Base-by-base conservation (phyloP, 1,139 yeast species). In the Magnusiomyces fungicola region DNA sequence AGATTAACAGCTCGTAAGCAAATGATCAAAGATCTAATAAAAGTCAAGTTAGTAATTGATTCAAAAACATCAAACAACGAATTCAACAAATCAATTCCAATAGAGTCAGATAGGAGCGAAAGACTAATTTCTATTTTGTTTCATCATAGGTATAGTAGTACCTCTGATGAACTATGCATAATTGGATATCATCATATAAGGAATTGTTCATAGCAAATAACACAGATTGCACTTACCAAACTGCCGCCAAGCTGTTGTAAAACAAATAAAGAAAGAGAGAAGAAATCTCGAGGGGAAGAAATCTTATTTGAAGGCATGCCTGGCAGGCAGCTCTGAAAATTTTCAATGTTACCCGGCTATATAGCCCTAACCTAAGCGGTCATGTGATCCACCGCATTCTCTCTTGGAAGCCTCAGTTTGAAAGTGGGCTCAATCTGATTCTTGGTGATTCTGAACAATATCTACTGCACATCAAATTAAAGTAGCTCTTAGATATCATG, bases 151-250 rank as follows among this genome's bases (percentile, higher is more conserved):
- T 25, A 46, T 50, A 47, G 50, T 50, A 45, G 41, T 38, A 39
- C 53, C 53, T 50, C 53, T 41, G 53, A 50, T 50, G 53, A 50
- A 50, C 53, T 50, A 50, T 50, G 53, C 53, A 45, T 50, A 43
- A 7, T 45, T 37, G 43, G 44, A 43, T 22, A 50, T 50, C 53
- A 50, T 50, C 53, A 50, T 50, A 12, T 14, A 14, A 33, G 16
- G 19, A 33, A 6, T 33, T 33, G 6, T 33, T 33, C 30, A 27
- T 27, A 27, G 30, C 12, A 7, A 27, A 27, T 27, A 12, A 7
- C 30, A 27, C 30, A 27, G 12, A 27, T 27, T 7, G 30, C 30
- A n/a, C 12, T 27, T 7, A 12, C 30, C 12, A 27, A 7, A 27
- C 12, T 27, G 7, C 12, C 12, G 10, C 7, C 7, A 27, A 27